phyloP scores from a whole-genome alignment of 2,329 filamentous ascomycete species.

The Septoria petroselini region DNA sequence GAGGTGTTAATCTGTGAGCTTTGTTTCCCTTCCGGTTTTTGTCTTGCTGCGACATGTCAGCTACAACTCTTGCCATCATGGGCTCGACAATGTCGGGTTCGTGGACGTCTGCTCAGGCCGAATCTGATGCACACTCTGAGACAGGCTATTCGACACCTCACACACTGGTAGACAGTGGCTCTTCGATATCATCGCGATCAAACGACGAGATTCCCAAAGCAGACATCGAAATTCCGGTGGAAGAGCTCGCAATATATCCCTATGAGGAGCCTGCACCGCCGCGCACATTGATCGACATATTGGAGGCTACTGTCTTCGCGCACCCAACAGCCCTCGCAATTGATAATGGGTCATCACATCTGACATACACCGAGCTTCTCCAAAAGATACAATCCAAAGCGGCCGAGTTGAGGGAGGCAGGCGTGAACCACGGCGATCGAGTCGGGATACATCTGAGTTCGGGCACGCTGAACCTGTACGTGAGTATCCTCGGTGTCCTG shows the following conservation, averaged over 20 bases:
- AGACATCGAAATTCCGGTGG: neutral
- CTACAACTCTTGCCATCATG: too few species aligned
- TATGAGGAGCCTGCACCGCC: neutral
- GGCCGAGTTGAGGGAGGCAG: conserved; percentile 1
- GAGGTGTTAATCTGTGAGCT: too few species aligned
- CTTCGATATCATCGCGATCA: neutral
- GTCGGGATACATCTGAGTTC: conserved; percentile 23
- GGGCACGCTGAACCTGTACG: conserved; percentile 12
- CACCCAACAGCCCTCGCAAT: conserved; percentile 19
- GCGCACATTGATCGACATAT: conserved; percentile 3
- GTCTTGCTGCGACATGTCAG: too few species aligned
- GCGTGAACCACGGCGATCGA: conserved; percentile 12
- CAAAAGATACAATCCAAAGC: neutral
- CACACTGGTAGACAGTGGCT: too few species aligned
- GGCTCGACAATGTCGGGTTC: too few species aligned
- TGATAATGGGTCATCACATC: conserved; percentile 13
- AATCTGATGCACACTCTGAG: too few species aligned
- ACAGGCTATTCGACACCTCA: too few species aligned
- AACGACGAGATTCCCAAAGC: neutral
- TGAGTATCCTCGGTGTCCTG: conserved; percentile 32
- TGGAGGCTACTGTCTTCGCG: neutral
- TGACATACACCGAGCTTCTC: conserved; percentile 4
- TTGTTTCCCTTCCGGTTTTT: too few species aligned
- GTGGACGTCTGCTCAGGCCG: too few species aligned
- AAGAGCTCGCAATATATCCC: conserved; percentile 3